These are phyloP conservation scores for Theileria sp. DNA, from an alignment of 169 alveolate species.

Conservation along the genomic window DNA sequence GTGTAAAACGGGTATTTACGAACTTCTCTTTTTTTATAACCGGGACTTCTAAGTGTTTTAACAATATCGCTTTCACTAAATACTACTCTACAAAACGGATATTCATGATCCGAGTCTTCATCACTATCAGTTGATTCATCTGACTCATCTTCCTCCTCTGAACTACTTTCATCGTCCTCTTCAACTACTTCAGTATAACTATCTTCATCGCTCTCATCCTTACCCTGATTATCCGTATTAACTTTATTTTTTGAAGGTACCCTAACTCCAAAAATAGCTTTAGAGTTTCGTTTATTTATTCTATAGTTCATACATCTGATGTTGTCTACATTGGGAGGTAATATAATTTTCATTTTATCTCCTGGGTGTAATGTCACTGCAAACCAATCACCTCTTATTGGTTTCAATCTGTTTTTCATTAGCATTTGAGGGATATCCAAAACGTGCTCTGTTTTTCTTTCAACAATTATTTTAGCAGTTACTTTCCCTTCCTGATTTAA, in stretches of 20 bases:
- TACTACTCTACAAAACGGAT: neutral
- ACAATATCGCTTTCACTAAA: neutral
- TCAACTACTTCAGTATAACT: neutral
- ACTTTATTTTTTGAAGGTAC: neutral
- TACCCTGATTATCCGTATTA: neutral
- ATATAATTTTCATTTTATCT: constrained; percentile 9
- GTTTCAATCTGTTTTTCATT: constrained; percentile 5
- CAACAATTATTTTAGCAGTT: constrained; percentile 11
- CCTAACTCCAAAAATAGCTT: neutral
- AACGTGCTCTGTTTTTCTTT: constrained; percentile 1
- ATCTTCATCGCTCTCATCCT: neutral
- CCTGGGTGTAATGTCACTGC: constrained; percentile 34
- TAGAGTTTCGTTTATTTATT: neutral
- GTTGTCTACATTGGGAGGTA: constrained; percentile 15
- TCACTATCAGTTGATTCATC: neutral
- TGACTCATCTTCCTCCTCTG: neutral
- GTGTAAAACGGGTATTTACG: neutral
- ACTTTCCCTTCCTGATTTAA: neutral
- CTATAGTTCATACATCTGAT: neutral
- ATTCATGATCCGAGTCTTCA: neutral
- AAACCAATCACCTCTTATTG: constrained; percentile 40
- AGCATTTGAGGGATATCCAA: constrained; percentile 16
- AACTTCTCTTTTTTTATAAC: neutral
- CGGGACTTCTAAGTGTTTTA: neutral
- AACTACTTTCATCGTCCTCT: neutral